Evolutionary conservation across 2,329 filamentous ascomycete species (phyloP).

Genomic region (Colletotrichum gloeosporioides): DNA sequence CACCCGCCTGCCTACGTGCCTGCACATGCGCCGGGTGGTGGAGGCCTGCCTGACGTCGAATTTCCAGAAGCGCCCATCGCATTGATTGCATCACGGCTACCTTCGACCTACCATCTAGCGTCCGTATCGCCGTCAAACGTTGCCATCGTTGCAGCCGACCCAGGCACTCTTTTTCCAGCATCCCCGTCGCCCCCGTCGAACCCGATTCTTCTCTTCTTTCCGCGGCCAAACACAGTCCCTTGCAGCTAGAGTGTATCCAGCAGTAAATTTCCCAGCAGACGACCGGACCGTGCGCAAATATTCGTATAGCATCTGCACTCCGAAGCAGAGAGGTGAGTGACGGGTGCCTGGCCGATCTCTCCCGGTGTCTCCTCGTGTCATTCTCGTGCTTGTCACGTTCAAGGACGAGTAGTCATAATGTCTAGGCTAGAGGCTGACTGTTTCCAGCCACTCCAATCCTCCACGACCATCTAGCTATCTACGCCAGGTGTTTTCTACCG

Average conservation of each 20-base stretch:
- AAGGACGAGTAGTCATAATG: not conserved
- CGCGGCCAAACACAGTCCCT: not conserved
- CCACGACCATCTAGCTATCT: not conserved
- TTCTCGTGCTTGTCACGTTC: not conserved
- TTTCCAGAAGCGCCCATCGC: slow-evolving; percentile 11
- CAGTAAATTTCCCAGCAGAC: not conserved
- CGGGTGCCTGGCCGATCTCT: not conserved
- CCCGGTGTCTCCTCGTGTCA: not conserved
- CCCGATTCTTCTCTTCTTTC: not conserved
- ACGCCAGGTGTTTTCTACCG: not conserved
- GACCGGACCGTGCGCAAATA: not conserved
- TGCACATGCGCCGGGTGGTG: not conserved
- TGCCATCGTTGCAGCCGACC: not conserved
- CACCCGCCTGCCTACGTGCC: not conserved
- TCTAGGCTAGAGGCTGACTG: not conserved
- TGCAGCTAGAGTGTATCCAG: not conserved
- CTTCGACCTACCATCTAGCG: not conserved
- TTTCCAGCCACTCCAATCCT: not conserved
- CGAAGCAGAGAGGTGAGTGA: not conserved
- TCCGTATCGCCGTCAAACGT: not conserved
- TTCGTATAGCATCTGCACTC: not conserved
- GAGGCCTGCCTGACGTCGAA: slow-evolving; percentile 15
- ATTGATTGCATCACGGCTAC: slow-evolving; percentile 15
- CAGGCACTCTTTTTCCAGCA: not conserved
- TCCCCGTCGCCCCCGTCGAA: not conserved